These are phyloP conservation scores for Rutidosis leptorrhynchoides DNA, from an alignment of 129 eudicot genomes.

Conservation along the genomic window DNA sequence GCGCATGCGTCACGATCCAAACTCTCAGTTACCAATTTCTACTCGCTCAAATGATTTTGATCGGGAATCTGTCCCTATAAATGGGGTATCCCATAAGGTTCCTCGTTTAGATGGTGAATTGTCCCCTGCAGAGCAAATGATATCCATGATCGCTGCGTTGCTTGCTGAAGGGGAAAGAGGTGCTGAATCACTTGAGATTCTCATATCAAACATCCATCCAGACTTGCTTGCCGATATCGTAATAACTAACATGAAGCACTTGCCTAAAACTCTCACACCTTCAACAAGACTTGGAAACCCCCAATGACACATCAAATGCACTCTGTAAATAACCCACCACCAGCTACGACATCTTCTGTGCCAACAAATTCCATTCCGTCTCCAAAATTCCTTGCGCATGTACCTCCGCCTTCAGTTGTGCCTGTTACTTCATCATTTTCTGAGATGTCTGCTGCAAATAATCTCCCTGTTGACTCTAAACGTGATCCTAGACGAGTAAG, in stretches of 20 bases:
- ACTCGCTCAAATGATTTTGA: too few species aligned
- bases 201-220: constrained; percentile 69
- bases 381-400: too few species aligned
- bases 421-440: constrained; percentile 27
- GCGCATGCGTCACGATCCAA: too few species aligned
- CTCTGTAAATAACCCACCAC: too few species aligned
- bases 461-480: constrained; percentile 45
- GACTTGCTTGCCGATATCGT: constrained; percentile 85
- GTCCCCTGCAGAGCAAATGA: constrained; percentile 75
- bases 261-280: constrained; percentile 57
- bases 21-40: too few species aligned
- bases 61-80: too few species aligned
- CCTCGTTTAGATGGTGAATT: constrained; percentile 38
- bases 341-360: too few species aligned
- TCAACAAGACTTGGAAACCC: constrained; percentile 35
- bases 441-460: constrained; percentile 21
- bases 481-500: constrained; percentile 88
- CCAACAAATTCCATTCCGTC: too few species aligned
- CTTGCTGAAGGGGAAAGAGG: constrained; percentile 86
- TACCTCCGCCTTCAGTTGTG: too few species aligned
- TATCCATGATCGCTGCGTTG: constrained; percentile 71
- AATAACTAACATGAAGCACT: constrained; percentile 77
- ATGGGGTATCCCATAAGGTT: too few species aligned
- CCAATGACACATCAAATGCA: too few species aligned
- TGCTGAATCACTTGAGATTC: constrained; percentile 68